Conservation (phyloP, 2,329 filamentous ascomycete genomes). For the Fusarium euwallaceae region DNA sequence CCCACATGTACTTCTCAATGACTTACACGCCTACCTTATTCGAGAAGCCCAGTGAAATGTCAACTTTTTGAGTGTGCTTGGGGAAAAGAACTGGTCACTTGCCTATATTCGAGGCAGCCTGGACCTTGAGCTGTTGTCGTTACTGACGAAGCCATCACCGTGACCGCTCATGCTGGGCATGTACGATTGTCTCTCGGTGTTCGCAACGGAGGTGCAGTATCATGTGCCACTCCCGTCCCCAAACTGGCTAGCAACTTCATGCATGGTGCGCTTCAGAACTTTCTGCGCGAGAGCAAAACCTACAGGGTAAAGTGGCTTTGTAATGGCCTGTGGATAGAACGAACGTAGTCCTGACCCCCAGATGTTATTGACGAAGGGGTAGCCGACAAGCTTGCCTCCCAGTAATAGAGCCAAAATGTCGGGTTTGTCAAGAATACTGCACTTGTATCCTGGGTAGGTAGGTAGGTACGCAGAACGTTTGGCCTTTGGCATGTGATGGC, state of each 20-base stretch:
- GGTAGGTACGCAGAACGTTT: constrained; percentile 17
- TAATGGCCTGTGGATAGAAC: constrained; percentile 32
- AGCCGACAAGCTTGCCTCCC: constrained; percentile 24
- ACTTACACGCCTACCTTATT: constrained; percentile 22
- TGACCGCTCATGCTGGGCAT: no score
- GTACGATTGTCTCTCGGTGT: constrained; percentile 23
- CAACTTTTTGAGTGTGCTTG: constrained; percentile 11
- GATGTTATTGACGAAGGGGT: constrained; percentile 20
- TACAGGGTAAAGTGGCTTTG: constrained; percentile 39
- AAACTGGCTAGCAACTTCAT: constrained; percentile 1
- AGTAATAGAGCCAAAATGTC: constrained; percentile 48
- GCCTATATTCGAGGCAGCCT: background rate
- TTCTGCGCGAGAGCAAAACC: constrained; percentile 41
- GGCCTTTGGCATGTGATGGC: constrained; percentile 39
- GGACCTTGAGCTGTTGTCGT: constrained; percentile 20
- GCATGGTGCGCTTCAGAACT: constrained; percentile 8
- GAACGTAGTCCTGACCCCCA: constrained; percentile 37
- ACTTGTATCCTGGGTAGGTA: background rate
- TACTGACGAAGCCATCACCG: constrained; percentile 28
- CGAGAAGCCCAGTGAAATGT: constrained; percentile 6
- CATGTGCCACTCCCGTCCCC: constrained; percentile 18
- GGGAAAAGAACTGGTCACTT: constrained; percentile 6
- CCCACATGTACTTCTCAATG: constrained; percentile 21
- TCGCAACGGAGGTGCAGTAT: constrained; percentile 26
- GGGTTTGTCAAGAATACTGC: constrained; percentile 42